phyloP scores from a whole-genome alignment of 208 protist genomes.

The Acanthamoeba polyphaga region DNA sequence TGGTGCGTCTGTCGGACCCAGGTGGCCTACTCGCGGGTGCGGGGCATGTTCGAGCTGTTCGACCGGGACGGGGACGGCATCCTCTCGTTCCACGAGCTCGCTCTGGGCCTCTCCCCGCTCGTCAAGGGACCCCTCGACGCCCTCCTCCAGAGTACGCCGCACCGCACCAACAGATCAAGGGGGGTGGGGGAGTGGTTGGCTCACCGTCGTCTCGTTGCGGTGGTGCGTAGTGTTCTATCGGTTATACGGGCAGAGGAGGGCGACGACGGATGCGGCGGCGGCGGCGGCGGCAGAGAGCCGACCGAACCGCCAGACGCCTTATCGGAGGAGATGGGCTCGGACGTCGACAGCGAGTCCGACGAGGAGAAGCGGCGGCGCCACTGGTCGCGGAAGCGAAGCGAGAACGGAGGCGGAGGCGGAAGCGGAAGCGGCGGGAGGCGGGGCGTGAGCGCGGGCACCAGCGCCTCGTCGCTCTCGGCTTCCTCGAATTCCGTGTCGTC shows the following conservation, averaged over 20 bases:
- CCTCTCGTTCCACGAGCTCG: slow-evolving; percentile 63
- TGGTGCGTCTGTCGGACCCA: not conserved
- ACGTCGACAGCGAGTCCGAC: not conserved
- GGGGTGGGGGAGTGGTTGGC: not conserved
- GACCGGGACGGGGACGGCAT: slow-evolving; percentile 48
- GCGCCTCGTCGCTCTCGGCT: not conserved
- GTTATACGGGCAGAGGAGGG: not conserved
- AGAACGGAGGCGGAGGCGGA: not conserved
- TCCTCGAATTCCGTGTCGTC: not conserved
- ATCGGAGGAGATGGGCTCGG: not conserved
- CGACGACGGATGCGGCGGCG: not conserved
- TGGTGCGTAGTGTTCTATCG: slow-evolving; percentile 32
- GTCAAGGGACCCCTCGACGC: slow-evolving; percentile 58
- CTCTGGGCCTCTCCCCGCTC: slow-evolving; percentile 52
- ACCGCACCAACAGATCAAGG: not conserved
- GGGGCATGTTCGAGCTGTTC: slow-evolving; percentile 53
- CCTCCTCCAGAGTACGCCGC: slow-evolving; percentile 36
- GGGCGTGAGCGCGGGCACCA: not conserved
- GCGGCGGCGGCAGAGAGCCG: not conserved
- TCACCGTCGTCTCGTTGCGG: not conserved
- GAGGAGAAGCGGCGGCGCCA: not conserved
- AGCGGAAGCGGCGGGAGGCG: not conserved
- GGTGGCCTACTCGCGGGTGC: slow-evolving; percentile 25
- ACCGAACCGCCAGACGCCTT: not conserved
- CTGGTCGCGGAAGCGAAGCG: slow-evolving; percentile 1